phyloP scores from a whole-genome alignment of 768 basidiomycete species.

The Coprinopsis marcescibilis region DNA sequence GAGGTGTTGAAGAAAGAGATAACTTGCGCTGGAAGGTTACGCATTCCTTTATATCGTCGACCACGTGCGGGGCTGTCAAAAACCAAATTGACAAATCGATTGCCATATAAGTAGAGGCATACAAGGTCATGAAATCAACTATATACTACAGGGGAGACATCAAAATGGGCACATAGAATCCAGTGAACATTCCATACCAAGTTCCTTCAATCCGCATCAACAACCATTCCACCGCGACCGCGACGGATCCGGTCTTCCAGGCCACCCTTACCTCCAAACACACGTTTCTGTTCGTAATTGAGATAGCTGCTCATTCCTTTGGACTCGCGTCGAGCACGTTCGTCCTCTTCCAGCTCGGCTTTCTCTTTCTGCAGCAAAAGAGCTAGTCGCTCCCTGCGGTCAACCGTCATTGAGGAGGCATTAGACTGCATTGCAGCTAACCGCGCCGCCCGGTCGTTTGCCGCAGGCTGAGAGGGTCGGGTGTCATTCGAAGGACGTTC shows the following conservation, averaged over 20 bases:
- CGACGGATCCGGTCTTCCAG: conserved; percentile 75
- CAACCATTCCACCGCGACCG: conserved; percentile 65
- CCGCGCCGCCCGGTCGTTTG: conserved; percentile 70
- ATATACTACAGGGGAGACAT: conserved; percentile 8
- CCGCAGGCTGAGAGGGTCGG: conserved; percentile 11
- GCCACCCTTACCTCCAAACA: conserved; percentile 73
- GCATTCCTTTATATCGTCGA: not conserved
- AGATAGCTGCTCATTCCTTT: conserved; percentile 81
- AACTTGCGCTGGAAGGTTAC: conserved; percentile 10
- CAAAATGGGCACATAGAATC: conserved; percentile 5
- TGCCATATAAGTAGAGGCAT: not conserved
- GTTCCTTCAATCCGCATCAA: conserved; percentile 44
- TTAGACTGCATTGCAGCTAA: conserved; percentile 84
- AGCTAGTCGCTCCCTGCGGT: conserved; percentile 69
- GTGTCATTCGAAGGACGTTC: conserved; percentile 13
- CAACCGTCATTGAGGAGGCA: conserved; percentile 58
- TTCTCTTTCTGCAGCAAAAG: conserved; percentile 71
- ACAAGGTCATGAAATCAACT: conserved; percentile 8
- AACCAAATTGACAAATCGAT: not conserved
- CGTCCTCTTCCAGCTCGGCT: conserved; percentile 69
- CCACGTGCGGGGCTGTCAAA: conserved; percentile 12
- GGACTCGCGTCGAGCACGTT: conserved; percentile 57
- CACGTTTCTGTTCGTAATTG: conserved; percentile 76
- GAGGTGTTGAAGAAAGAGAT: not conserved
- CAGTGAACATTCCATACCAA: not conserved